These are phyloP conservation scores for Candida schatavii DNA, from an alignment of 805 yeast genomes.

Conservation along the genomic window DNA sequence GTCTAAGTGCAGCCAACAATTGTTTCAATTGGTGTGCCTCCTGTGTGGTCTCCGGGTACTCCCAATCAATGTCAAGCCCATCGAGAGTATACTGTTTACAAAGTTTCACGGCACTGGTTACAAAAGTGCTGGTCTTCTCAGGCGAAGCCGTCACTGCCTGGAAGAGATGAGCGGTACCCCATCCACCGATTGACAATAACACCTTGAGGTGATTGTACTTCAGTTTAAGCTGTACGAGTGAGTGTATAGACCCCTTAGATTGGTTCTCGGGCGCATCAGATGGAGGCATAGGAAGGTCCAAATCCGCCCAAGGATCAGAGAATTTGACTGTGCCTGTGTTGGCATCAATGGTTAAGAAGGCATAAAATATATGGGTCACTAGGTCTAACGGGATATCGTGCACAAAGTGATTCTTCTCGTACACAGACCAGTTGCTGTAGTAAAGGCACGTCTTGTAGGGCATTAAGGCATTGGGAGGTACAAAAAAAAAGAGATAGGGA, in stretches of 20 bases:
- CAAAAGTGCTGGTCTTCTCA: slow-evolving; percentile 42
- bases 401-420: slow-evolving; percentile 48
- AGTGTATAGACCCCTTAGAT: slow-evolving; percentile 49
- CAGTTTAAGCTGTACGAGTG: slow-evolving; percentile 46
- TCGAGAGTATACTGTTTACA: slow-evolving; percentile 66
- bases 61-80: slow-evolving; percentile 96
- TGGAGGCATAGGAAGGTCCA: slow-evolving; percentile 36
- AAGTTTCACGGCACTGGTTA: slow-evolving; percentile 43
- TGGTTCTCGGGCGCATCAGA: slow-evolving; percentile 7
- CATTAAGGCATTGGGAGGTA: no score
- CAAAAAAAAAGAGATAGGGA: no score
- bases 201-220: slow-evolving; percentile 44
- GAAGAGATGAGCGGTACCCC: slow-evolving; percentile 50
- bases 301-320: slow-evolving; percentile 68
- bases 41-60: slow-evolving; percentile 57
- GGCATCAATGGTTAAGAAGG: slow-evolving; percentile 64
- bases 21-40: slow-evolving; percentile 46
- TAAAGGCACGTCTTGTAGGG: slow-evolving; percentile 41
- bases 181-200: slow-evolving; percentile 82
- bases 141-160: slow-evolving; percentile 22
- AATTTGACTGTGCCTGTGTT: slow-evolving; percentile 51
- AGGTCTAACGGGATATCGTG: slow-evolving; percentile 54
- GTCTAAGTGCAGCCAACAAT: slow-evolving; percentile 41
- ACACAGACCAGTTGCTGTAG: slow-evolving; percentile 47
- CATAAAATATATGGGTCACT: slow-evolving; percentile 71